Evolutionary conservation across 371 early-diverging fungal genomes (phyloP), one percentile per base, ranked within the genome.

Genomic region (Rhizopus arrhizus): DNA sequence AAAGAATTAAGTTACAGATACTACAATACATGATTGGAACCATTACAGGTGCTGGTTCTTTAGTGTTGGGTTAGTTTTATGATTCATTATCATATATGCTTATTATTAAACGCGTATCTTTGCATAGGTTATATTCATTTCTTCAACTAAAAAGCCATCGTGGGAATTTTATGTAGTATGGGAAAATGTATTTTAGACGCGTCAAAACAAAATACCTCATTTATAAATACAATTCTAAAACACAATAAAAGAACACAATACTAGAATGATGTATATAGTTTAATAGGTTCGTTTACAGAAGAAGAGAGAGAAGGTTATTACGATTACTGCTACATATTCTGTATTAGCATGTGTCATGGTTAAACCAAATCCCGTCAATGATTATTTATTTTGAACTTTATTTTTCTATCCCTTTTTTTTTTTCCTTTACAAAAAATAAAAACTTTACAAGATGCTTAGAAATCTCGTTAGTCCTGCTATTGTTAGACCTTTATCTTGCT

Each of bases 1-100:
- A 95, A 74, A 86, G 89, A n/a, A 92, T 95, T 65, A 95, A 94
- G 65, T 82, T 91, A 42, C 90, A 89, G 61, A 91, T 91, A 22
- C 61, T 92, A 38, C 91, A 91, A 70, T 92, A 92, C 58, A 89
- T 91, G 90, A 85, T 92, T 28, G 86, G 84, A 61, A 91, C 92
- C 0, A 89, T 92, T 62, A 90, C 91, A n/a, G 91, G 89, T 75
- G 89, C 89, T 31, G 91, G 91, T 7, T 90, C 91, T 29, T 74
- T 92, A 56, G 83, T 91, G 13, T 68, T 91, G 36, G 85, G 87
- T 88, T 78, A 75, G 61, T 3, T 6, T 42, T 51, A 13, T 29
- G 12, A 8, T 29, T 29, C 9, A 22, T 48, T 2, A 38, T 38
- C 6, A 11, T 8, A 38, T 13, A 11, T 2, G 8, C 40, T 6